These are phyloP conservation scores for Tilletia indica DNA, from an alignment of 1,284 basidiomycete species.

Conservation along the genomic window DNA sequence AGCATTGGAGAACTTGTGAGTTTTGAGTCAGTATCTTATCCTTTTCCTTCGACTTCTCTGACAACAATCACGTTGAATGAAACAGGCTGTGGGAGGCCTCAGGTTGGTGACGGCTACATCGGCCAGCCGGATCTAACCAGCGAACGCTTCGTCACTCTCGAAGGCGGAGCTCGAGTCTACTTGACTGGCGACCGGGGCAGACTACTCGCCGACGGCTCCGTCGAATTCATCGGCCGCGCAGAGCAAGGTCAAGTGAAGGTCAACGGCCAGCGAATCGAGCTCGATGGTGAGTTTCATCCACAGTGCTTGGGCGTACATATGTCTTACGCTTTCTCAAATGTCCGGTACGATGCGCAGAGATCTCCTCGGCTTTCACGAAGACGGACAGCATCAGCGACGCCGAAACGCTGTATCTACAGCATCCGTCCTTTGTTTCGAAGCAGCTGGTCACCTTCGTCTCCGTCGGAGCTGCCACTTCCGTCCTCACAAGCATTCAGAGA, in stretches of 20 bases:
- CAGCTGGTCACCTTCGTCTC: constrained; percentile 46
- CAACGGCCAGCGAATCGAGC: constrained; percentile 54
- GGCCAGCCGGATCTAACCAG: constrained; percentile 43
- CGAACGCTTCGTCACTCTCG: constrained; percentile 39
- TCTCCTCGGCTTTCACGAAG: constrained; percentile 36
- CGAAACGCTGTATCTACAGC: constrained; percentile 46
- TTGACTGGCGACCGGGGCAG: constrained; percentile 53
- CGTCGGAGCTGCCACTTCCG: not conserved
- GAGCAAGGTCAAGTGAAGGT: constrained; percentile 53
- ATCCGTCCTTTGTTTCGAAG: constrained; percentile 37
- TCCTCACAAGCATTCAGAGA: not conserved
- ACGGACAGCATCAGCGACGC: constrained; percentile 36
- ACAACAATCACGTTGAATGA: not conserved
- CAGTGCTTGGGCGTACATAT: too few relatives aligned
- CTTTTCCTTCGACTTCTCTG: not conserved
- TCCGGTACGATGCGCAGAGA: constrained; percentile 21
- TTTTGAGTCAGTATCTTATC: not conserved
- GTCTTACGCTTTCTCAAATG: not conserved
- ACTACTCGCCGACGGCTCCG: constrained; percentile 40
- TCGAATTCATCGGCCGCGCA: constrained; percentile 51
- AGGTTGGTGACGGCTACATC: constrained; percentile 51
- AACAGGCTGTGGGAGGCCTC: constrained; percentile 43
- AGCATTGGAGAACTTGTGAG: constrained; percentile 43
- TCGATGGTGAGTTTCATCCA: constrained; percentile 31
- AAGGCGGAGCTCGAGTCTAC: constrained; percentile 46